phyloP scores from a whole-genome alignment of 345 rosid species.

The Heritiera littoralis region DNA sequence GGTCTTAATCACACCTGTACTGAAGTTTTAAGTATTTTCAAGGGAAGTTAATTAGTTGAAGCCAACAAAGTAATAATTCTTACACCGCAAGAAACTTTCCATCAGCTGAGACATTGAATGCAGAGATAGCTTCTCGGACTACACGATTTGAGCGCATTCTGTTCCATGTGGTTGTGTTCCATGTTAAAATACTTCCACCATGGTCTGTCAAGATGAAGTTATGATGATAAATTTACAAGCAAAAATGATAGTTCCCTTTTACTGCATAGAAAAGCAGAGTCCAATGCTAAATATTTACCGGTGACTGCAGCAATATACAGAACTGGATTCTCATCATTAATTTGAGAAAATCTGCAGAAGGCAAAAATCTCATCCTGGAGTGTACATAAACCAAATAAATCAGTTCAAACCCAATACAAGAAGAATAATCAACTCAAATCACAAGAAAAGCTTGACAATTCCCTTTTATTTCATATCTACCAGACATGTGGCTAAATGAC shows the following conservation, averaged over 20 bases:
- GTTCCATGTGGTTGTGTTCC: constrained; percentile 70
- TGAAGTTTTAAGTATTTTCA: not conserved
- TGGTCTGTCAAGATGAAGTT: constrained; percentile 39
- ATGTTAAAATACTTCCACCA: constrained; percentile 69
- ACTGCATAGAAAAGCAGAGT: not conserved
- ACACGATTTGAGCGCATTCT: constrained; percentile 58
- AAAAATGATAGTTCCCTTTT: not conserved
- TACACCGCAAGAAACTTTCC: constrained; percentile 85
- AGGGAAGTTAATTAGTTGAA: constrained; percentile 7
- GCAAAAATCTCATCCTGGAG: constrained; percentile 79
- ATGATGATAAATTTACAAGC: constrained; percentile 10
- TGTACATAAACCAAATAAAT: constrained; percentile 21
- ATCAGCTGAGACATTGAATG: constrained; percentile 79
- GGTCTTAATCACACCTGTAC: not conserved
- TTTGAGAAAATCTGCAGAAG: constrained; percentile 72
- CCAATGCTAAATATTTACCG: constrained; percentile 41
- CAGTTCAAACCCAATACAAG: constrained; percentile 19
- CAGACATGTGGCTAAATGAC: not conserved
- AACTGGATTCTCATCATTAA: constrained; percentile 45
- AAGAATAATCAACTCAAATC: constrained; percentile 18
- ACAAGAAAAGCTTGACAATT: constrained; percentile 6
- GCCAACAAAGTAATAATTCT: constrained; percentile 9
- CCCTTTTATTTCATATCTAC: not conserved
- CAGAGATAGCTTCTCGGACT: constrained; percentile 52
- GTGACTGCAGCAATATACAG: constrained; percentile 75